Evolutionary conservation across 306 rosid genomes (phyloP), one percentile per base, ranked within the genome.

Genomic region (Cotoneaster glaucophyllus): DNA sequence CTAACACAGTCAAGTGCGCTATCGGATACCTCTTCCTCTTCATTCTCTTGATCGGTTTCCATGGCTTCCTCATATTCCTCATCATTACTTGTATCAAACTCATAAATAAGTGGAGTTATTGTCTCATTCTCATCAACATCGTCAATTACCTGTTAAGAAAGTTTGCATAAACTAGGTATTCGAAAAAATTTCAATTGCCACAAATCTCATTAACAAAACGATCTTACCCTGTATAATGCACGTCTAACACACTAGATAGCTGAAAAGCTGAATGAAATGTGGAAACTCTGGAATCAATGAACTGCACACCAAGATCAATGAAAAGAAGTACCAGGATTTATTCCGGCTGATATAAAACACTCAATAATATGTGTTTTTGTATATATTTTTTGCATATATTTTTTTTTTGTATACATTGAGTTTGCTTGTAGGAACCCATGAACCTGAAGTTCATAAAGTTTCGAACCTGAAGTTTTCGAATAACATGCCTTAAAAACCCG

Each of bases 281-380:
- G 41, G 93, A 93, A 70, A 89, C 86, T 86, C 97, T 89, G 19
- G 96, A 84, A 64, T 89, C 97, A 25, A 91, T 85, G 61, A 93
- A 84, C 97, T 89, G 97, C 84, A 85, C 44, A 63, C 32, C 58
- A 64, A 45, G 1, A 64, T 18, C n/a, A 37, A 45, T 73, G 11
- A 63, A 3, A 63, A 19, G 2, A 41, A 53, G 19, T 18, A 48
- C 5, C 39, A 11, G 2, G 19, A 39, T 72, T 54, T 72, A 66
- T 26, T 34, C 8, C 9, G 17, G 11, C 12, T 19, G 24, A 54
- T 17, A 4, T 37, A 56, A 71, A 5, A 8, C 53, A 34, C 11
- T 71, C 22, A 22, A 22, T 26, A 54, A 45, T 31, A 28, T 32
- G 34, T 31, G 34, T 31, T 31, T 31, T 31, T 0, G 6, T 5